Percentiles rank a stretch among this genome's conserved stretches.
Conservation (phyloP, 164 flowering plant genomes). For the Nelumbo lutea region DNA sequence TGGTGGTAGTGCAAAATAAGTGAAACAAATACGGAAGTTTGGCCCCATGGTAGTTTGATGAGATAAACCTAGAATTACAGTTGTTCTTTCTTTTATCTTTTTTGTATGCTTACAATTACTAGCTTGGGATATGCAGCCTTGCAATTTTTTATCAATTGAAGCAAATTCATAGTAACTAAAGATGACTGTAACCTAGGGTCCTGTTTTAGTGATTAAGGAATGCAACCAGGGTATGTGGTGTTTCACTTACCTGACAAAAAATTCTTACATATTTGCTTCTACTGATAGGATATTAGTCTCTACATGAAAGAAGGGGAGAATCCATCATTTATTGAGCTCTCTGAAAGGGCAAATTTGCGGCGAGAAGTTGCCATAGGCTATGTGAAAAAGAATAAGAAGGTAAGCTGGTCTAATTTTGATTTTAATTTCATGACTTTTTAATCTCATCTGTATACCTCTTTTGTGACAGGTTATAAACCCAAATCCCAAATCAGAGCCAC, state of each 20-base stretch:
- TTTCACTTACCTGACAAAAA: neutral
- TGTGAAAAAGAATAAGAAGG: constrained; percentile 76
- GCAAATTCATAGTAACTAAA: too few relatives aligned
- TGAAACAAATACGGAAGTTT: too few relatives aligned
- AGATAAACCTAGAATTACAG: too few relatives aligned
- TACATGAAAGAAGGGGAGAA: constrained; percentile 85
- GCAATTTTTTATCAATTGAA: too few relatives aligned
- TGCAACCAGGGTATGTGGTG: neutral
- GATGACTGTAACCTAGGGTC: neutral
- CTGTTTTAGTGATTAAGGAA: neutral
- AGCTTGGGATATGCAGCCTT: too few relatives aligned
- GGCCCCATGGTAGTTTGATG: too few relatives aligned
- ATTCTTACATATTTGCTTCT: neutral
- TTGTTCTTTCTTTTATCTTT: too few relatives aligned
- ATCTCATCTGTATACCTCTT: neutral
- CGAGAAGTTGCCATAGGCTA: constrained; percentile 95
- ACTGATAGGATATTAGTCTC: constrained; percentile 59
- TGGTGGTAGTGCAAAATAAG: too few relatives aligned
- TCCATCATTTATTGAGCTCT: constrained; percentile 77
- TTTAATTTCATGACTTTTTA: constrained; percentile 1
- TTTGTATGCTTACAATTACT: too few relatives aligned
- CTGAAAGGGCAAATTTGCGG: constrained; percentile 76
- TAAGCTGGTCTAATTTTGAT: constrained; percentile 9
- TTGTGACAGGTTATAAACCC: constrained; percentile 84
- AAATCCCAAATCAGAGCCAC: constrained; percentile 63